phyloP scores from a whole-genome alignment of 257 asterid species.

The Fraxinus excelsior region DNA sequence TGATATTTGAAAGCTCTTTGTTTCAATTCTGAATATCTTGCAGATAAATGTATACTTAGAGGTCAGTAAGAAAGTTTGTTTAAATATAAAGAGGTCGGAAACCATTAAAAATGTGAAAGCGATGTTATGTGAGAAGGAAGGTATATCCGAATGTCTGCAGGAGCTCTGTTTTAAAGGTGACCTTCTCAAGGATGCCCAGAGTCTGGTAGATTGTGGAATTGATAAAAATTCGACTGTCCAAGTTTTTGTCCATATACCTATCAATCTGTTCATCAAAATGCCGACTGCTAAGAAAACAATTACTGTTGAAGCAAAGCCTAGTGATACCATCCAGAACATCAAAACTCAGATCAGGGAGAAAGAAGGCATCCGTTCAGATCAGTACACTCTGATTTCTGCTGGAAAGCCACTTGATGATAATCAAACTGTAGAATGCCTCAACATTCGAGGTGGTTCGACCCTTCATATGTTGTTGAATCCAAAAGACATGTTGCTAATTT shows the following conservation, averaged over 20 bases:
- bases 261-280: constrained; percentile 9
- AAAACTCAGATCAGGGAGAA: constrained; percentile 19
- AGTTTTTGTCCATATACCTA: constrained; percentile 17
- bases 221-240: constrained; percentile 23
- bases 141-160: constrained; percentile 29
- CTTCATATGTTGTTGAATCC: constrained; percentile 28
- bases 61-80: constrained; percentile 23
- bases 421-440: constrained; percentile 21
- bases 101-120: constrained; percentile 26
- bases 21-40: neutral
- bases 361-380: constrained; percentile 2
- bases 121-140: constrained; percentile 27
- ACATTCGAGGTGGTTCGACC: constrained; percentile 14
- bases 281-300: neutral
- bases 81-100: constrained; percentile 26
- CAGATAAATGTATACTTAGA: constrained; percentile 29
- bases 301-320: constrained; percentile 15
- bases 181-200: constrained; percentile 19
- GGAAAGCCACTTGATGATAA: constrained; percentile 33
- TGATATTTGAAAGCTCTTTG: neutral
- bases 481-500: constrained; percentile 11
- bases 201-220: constrained; percentile 24
- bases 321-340: constrained; percentile 28
- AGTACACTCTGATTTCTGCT: constrained; percentile 18
- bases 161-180: constrained; percentile 7